These are phyloP conservation scores for Trichoderma harzianum DNA, from an alignment of 2,329 filamentous ascomycete species.

Conservation along the genomic window DNA sequence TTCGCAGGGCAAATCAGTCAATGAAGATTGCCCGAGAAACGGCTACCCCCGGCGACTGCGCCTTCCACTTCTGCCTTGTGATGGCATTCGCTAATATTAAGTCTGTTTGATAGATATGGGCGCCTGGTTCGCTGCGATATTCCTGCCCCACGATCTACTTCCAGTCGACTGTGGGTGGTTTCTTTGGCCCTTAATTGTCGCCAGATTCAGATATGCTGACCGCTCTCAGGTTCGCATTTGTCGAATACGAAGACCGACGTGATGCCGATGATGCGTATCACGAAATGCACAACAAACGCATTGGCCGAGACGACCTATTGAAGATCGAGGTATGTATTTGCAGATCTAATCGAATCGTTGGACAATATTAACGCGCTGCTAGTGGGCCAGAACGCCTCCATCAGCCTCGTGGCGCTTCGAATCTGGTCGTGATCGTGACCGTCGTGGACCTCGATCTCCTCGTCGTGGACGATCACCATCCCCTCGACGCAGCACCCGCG, in stretches of 20 bases:
- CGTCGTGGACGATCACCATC: slow-evolving; percentile 72
- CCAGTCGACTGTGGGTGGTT: slow-evolving; percentile 83
- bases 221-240: slow-evolving; percentile 77
- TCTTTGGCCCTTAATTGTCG: background rate
- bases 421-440: slow-evolving; percentile 75
- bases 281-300: slow-evolving; percentile 99
- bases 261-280: slow-evolving; percentile 99
- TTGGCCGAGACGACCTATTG: slow-evolving; percentile 88
- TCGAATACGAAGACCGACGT: slow-evolving; percentile 97
- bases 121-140: slow-evolving; percentile 98
- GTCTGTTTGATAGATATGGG: slow-evolving; percentile 67
- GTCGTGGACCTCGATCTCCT: slow-evolving; percentile 52
- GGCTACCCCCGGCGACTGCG: slow-evolving; percentile 14
- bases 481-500: slow-evolving; percentile 71
- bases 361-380: background rate
- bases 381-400: slow-evolving; percentile 98
- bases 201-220: background rate
- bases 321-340: slow-evolving; percentile 79
- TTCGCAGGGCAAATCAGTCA: slow-evolving; percentile 21
- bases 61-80: slow-evolving; percentile 19
- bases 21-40: slow-evolving; percentile 8
- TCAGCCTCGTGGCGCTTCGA: slow-evolving; percentile 99
- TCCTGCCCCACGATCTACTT: slow-evolving; percentile 88
- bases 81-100: slow-evolving; percentile 42
- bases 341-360: slow-evolving; percentile 8